Evolutionary conservation across 768 basidiomycete species (phyloP), one percentile per base, ranked within the genome.

Genomic region (Agaricus blazei): DNA sequence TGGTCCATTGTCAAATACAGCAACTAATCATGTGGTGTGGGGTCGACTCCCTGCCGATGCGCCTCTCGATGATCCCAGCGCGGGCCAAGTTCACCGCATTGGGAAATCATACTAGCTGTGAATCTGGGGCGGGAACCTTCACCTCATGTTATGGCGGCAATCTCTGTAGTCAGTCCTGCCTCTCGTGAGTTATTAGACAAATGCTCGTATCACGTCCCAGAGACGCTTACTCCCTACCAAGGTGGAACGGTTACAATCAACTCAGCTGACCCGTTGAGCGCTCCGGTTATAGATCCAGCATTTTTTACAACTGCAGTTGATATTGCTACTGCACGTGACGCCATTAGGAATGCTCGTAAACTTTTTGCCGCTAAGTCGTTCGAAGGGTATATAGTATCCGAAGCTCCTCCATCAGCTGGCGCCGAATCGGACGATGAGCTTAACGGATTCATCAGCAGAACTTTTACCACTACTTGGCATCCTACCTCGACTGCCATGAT

Each of bases 81-180:
- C 65, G 3, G 67, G 0, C 56, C 57, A 11, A 42, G 47, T 34
- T 42, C 65, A 0, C 59, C 66, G 29, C 68, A 67, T 52, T 58
- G 54, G 27, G 66, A 68, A 54, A 27, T 65, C 5, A 27, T 49
- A 19, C 11, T 38, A 4, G 31, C 19, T 36, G 53, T 56, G 26
- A n/a, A 43, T 28, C 9, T 51, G 11, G 34, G 34, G 11, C 7
- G 0, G 7, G 34, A 7, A 7, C 34, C 34, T 34, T 7, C 7
- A 11, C 34, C 34, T 34, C 34, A 34, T 34, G 34, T 34, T 4
- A 26, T 23, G 4, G 19, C 31, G 31, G 4, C 4, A 19, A 31
- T 54, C 27, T 12, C 44, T n/a, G 26, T 57, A 4, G 43, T 57
- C 27, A 60, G 52, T n/a, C 59, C 59, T 2, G 54, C 48, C 15